Base-by-base conservation (phyloP, 2,329 filamentous ascomycete genomes). In the Cephalotrichum gorgonifer region DNA sequence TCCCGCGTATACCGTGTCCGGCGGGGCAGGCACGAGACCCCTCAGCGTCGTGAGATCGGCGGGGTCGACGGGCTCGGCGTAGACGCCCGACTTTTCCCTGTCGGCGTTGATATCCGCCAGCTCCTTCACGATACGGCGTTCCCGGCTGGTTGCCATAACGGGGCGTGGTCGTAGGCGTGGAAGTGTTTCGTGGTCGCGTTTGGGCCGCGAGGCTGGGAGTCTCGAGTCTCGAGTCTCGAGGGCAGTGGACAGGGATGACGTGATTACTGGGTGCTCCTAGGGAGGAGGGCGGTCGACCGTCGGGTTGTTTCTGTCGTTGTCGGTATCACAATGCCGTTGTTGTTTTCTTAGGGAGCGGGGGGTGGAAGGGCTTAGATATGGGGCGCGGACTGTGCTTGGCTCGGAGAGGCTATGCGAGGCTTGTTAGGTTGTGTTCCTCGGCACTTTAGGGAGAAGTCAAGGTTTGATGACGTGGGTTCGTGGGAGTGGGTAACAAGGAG, bases 1-100 rank as follows among this genome's bases (percentile, higher is more conserved):
- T 20, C 88, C 89, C 56, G 90, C 87, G 62, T 97, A 98, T 1
- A 93, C 89, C 1, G 91, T 95, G 55, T 94, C 89, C 31, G 91
- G 89, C 1, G 93, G 93, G 0, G 88, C 93, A 33, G 76, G 76
- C 63, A 98, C 93, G 50, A 81, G 78, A 51, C 91, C 93, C 56
- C 82, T 83, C 53, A 98, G 80, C 60, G 91, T 86, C 51, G 83
- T 88, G 50, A 97, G 71, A 65, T 89, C 85, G 54, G 80, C 76
- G 43, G 78, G 78, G 53, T 78, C 75, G 50, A 81, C 69, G 1
- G 82, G 75, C 48, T 80, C 72, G 14, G 86, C 87, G 27, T 74
- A 75, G 58, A 97, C 87, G 52, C 87, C 83, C 20, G 88, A 94
- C 53, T 79, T 78, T 50, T 78, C 75, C 52, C 62, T 68, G 74